Evolutionary conservation across 1,284 basidiomycete species (phyloP).

Genomic region (Trametes polyzona): DNA sequence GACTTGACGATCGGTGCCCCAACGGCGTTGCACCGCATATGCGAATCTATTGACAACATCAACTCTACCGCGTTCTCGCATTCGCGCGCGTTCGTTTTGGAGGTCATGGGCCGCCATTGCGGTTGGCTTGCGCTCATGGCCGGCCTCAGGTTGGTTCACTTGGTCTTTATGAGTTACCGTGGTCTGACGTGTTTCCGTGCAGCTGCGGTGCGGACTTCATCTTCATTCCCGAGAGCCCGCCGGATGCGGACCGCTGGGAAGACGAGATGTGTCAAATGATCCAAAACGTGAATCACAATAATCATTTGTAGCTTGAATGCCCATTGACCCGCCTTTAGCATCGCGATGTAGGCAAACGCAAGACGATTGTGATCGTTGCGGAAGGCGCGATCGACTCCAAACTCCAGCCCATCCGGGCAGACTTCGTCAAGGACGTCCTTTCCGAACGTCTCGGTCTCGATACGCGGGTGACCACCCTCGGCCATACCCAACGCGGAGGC

Average conservation of each 20-base stretch:
- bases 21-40: conserved; percentile 95
- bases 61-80: conserved; percentile 96
- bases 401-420: conserved; percentile 89
- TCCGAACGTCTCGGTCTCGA: conserved; percentile 89
- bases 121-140: conserved; percentile 97
- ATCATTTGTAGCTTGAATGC: background rate
- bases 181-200: background rate
- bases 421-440: conserved; percentile 90
- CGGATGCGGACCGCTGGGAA: conserved; percentile 82
- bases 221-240: conserved; percentile 95
- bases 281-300: conserved; percentile 57
- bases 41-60: conserved; percentile 97
- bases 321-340: conserved; percentile 56
- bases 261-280: conserved; percentile 92
- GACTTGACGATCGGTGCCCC: conserved; percentile 97
- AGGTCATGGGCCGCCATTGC: conserved; percentile 99
- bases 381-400: conserved; percentile 92
- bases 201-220: conserved; percentile 96
- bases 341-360: conserved; percentile 91
- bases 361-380: conserved; percentile 97
- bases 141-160: conserved; percentile 71
- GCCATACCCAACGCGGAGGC: conserved; percentile 96
- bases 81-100: conserved; percentile 96
- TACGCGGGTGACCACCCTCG: conserved; percentile 96
- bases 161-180: background rate